Evolutionary conservation across 78 protist species (phyloP), one percentile per base, ranked within the genome.

Genomic region (Speleostelium caveatum): DNA sequence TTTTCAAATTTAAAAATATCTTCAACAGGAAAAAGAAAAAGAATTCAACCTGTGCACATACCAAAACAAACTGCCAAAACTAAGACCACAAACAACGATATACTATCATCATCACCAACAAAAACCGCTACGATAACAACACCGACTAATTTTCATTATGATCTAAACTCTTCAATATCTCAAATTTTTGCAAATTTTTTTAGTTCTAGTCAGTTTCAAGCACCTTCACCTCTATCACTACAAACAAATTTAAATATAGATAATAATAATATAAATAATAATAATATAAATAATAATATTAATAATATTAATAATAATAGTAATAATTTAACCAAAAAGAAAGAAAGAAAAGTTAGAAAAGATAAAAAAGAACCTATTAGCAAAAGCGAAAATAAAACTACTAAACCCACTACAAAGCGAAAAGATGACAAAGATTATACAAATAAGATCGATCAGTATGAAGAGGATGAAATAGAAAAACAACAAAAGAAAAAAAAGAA

Each of bases 141-240:
- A 17, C 56, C 69, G 3, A 35, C 26, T 32, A 59, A 78, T 38
- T 30, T 78, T 38, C 62, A 62, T 24, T 67, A 78, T 78, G 87
- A 78, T 78, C 53, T 78, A 36, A 42, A 49, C 14, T n/a, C 45
- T 26, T 69, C 87, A 36, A 78, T 78, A 24, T 35, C 87, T 35
- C 30, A 49, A 33, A 62, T 78, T 32, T 78, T 78, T 36, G 65
- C 33, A 39, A 30, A 68, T n/a, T 65, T 65, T 5, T 66, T 67
- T 51, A 28, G 4, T 24, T 28, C 28, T 63, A 35, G 8, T 24
- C 3, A 24, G 3, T 5, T 5, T 24, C 3, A 8, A 24, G 12
- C 28, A 8, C 3, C 71, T 24, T 17, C 71, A 8, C 16, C 71
- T 24, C 14, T 36, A 63, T 8, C 36, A 63, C 14, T 5, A 63